A percentile compares a stretch with the other conserved stretches of the same genome.
These are phyloP conservation scores for Chaetomium cochliodes DNA, from an alignment of 495 filamentous ascomycete genomes.

Conservation along the genomic window DNA sequence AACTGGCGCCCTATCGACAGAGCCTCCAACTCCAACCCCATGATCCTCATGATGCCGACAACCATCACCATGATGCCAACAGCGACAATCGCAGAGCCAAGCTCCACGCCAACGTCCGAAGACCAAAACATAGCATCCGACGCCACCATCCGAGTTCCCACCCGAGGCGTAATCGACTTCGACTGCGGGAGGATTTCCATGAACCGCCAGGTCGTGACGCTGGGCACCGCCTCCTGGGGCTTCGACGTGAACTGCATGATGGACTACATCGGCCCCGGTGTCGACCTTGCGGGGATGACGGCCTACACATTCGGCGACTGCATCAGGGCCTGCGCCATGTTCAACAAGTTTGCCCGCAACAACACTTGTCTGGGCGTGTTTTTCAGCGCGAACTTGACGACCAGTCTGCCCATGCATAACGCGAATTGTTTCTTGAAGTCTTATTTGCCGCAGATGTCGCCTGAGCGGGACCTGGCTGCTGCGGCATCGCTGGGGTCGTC, in stretches of 20 bases:
- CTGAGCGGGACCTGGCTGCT: constrained; percentile 16
- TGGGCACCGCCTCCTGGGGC: constrained; percentile 14
- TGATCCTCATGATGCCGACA: constrained; percentile 12
- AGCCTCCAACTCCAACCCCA: constrained; percentile 5
- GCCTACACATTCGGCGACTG: constrained; percentile 24
- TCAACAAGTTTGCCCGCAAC: constrained; percentile 22
- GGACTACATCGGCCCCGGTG: background rate
- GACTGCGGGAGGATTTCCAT: constrained; percentile 17
- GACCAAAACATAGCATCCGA: background rate
- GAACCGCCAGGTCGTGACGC: constrained; percentile 18
- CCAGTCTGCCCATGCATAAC: constrained; percentile 9
- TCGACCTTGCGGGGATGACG: constrained; percentile 21
- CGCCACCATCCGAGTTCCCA: constrained; percentile 15
- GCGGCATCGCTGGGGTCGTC: constrained; percentile 7
- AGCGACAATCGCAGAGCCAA: background rate
- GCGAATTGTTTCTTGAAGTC: constrained; percentile 21
- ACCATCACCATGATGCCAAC: constrained; percentile 8
- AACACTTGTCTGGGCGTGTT: constrained; percentile 24
- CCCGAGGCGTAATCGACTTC: constrained; percentile 20
- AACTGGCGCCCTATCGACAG: background rate
- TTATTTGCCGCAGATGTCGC: constrained; percentile 19
- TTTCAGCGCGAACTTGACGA: constrained; percentile 22
- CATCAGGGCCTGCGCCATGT: constrained; percentile 19
- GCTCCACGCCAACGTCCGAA: background rate
- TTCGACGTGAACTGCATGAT: constrained; percentile 23